Evolutionary conservation across 371 early-diverging fungal genomes (phyloP), one percentile per base, ranked within the genome.

Genomic region (Circinella minor): DNA sequence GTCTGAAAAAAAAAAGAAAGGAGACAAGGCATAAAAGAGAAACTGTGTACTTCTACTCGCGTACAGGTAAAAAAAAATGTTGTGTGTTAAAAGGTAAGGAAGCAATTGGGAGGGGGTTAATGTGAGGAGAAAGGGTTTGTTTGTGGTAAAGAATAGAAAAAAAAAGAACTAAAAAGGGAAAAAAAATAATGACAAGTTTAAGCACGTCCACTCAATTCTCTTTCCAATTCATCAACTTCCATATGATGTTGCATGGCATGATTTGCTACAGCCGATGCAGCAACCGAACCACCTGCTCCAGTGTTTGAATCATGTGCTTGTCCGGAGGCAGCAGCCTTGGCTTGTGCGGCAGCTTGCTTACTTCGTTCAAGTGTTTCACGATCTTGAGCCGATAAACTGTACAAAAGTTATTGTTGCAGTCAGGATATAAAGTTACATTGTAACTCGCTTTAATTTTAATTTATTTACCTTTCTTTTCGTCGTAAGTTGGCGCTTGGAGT

Each of bases 171-270:
- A 13, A 51, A 14, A 13, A 13, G 51, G n/a, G 51, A 51, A 13
- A 51, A 49, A 8, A 17, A 51, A 51, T 51, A 51, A 5, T 27
- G 27, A 51, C 8, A 5, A n/a, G 14, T n/a, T 73, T 78, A 79
- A 60, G 74, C 70, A 27, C 70, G 79, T 13, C 89, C 89, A 62
- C 88, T 85, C 70, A 89, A 65, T 64, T 88, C 89, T 36, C 85
- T 82, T 66, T 89, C 89, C 71, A 89, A 61, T 65, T 85, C 86
- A 73, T 88, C 88, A 0, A 89, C 81, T 64, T 88, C 88, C 84
- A 87, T 89, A 64, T 69, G 75, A 34, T 71, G 43, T 11, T 43
- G 66, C 18, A 74, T 65, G 38, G 69, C 62, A 49, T 63, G 57
- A 37, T 77, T 71, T 55, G 66, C 69, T 15, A 71, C 74, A 34